Percentiles rank a stretch among this genome's conserved stretches.
Conservation (phyloP, 2,329 filamentous ascomycete species). For the Paramyrothecium sp. region DNA sequence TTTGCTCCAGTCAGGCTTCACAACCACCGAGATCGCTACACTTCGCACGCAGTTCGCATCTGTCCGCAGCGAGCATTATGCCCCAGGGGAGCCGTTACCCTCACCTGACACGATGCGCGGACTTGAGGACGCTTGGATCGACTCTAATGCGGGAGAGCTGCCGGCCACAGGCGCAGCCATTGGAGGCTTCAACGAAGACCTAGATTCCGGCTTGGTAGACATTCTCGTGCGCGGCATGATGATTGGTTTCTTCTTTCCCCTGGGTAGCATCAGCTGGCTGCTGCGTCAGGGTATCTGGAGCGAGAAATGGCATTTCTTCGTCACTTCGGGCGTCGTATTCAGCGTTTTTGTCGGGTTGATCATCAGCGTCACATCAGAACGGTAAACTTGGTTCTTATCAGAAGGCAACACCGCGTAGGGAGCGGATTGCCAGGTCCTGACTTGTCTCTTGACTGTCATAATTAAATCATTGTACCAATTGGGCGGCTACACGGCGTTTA, state of each 20-base stretch:
- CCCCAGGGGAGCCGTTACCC: conserved; percentile 80
- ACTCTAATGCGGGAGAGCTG: conserved; percentile 54
- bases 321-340: conserved; percentile 79
- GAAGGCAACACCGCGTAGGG: too few relatives aligned
- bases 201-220: conserved; percentile 63
- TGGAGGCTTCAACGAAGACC: conserved; percentile 33
- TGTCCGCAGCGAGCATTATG: conserved; percentile 78
- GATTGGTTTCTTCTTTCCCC: conserved; percentile 92
- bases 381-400: conserved; percentile 1
- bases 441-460: too few relatives aligned
- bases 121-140: conserved; percentile 90
- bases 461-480: too few relatives aligned
- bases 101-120: conserved; percentile 70
- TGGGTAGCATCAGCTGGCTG: conserved; percentile 83
- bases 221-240: conserved; percentile 85
- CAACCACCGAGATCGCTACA: conserved; percentile 75
- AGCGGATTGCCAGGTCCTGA: conserved; percentile 13
- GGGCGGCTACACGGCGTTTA: too few relatives aligned
- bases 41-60: conserved; percentile 86
- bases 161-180: conserved; percentile 34
- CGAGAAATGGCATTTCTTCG: conserved; percentile 79
- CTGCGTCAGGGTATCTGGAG: conserved; percentile 84
- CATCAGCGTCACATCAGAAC: conserved; percentile 40
- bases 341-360: conserved; percentile 76
- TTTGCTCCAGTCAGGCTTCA: conserved; percentile 78